Conservation (phyloP, 129 eudicot species). For the Cynara cardunculus region DNA sequence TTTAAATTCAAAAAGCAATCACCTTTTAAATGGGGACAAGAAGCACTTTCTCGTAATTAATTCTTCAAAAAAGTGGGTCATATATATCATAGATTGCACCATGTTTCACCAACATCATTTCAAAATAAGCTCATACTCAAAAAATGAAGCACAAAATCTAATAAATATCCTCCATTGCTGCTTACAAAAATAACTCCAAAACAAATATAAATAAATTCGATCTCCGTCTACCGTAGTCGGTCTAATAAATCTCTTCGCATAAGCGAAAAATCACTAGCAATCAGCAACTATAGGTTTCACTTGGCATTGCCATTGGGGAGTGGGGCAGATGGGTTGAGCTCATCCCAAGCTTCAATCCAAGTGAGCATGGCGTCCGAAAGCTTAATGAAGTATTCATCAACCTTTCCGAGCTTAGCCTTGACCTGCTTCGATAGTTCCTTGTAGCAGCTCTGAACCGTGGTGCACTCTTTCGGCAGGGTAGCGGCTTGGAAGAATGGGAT, state of each 20-base stretch:
- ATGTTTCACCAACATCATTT: conserved; percentile 1
- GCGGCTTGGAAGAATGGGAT: conserved; percentile 65
- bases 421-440: conserved; percentile 63
- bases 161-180: conserved; percentile 7
- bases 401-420: conserved; percentile 55
- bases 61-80: neutral
- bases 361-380: conserved; percentile 70
- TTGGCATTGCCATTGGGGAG: conserved; percentile 30
- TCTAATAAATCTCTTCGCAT: conserved; percentile 19
- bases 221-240: neutral
- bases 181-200: conserved; percentile 7
- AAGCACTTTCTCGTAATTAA: neutral
- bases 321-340: conserved; percentile 52
- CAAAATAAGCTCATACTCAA: conserved; percentile 3
- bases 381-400: conserved; percentile 59
- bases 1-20: neutral
- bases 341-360: conserved; percentile 77
- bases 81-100: neutral
- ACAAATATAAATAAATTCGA: conserved; percentile 3
- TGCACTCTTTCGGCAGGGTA: conserved; percentile 55
- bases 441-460: conserved; percentile 68
- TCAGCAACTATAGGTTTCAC: conserved; percentile 22
- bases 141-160: conserved; percentile 8
- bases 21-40: neutral
- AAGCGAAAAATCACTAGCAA: conserved; percentile 13